Evolutionary conservation across 331 rosid species (phyloP).

Genomic region (Telfairia occidentalis): DNA sequence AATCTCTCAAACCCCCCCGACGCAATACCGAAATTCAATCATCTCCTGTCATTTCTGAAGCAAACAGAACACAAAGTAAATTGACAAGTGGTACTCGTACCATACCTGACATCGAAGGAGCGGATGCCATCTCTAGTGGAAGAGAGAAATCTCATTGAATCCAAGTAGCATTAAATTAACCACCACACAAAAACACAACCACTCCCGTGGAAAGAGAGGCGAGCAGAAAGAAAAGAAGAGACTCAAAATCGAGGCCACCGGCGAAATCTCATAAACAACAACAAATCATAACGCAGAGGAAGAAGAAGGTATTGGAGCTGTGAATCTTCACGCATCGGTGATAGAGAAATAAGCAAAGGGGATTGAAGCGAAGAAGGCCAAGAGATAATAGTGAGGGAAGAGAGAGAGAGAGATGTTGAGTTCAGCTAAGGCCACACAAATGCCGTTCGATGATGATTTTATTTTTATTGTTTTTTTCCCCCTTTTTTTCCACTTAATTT

Average conservation of each 20-base stretch:
- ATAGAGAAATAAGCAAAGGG: conserved; percentile 21
- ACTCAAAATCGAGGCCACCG: background rate
- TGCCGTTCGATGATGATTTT: conserved; percentile 45
- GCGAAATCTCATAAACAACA: background rate
- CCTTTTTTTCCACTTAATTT: too few relatives aligned
- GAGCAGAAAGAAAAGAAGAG: background rate
- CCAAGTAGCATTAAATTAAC: conserved; percentile 41
- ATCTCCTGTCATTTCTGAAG: conserved; percentile 16
- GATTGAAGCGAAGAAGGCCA: conserved; percentile 35
- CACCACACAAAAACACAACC: conserved; percentile 4
- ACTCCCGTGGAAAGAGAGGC: background rate
- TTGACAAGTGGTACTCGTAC: background rate
- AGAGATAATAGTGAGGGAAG: conserved; percentile 27
- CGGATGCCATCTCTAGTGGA: conserved; percentile 55
- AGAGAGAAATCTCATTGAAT: conserved; percentile 73
- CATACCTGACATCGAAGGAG: conserved; percentile 87
- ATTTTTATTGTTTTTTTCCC: background rate
- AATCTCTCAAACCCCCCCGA: conserved; percentile 5
- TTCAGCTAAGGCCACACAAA: conserved; percentile 82
- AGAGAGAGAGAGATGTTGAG: conserved; percentile 17
- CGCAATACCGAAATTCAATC: background rate
- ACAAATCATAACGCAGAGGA: background rate
- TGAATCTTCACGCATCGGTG: conserved; percentile 16
- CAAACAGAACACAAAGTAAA: conserved; percentile 14
- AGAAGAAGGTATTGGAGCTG: conserved; percentile 4